A percentile compares a stretch with the other conserved stretches of the same genome.
These are phyloP conservation scores for Solanum chmielewskii DNA, from an alignment of 257 asterid genomes.

Conservation along the genomic window DNA sequence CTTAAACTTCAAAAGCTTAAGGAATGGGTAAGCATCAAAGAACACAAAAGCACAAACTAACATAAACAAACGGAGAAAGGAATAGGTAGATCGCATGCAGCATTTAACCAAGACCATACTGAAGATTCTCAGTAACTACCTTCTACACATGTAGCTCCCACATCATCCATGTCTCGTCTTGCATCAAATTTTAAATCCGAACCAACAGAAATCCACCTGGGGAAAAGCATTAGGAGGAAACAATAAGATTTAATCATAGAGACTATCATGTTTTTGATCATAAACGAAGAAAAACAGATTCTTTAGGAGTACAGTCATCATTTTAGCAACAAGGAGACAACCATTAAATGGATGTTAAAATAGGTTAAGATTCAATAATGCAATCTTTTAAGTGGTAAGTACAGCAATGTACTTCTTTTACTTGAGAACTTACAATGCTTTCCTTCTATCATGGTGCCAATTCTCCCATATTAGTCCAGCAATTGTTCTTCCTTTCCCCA, in stretches of 20 bases:
- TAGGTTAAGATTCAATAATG: neutral
- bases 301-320: neutral
- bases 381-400: neutral
- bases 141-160: slow-evolving; percentile 74
- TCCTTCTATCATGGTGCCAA: slow-evolving; percentile 85
- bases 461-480: slow-evolving; percentile 99
- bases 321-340: neutral
- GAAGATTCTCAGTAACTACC: slow-evolving; percentile 30
- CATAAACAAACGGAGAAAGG: neutral
- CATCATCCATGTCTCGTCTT: slow-evolving; percentile 90
- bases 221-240: neutral
- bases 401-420: neutral
- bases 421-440: slow-evolving; percentile 61
- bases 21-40: neutral
- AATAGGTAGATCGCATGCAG: neutral
- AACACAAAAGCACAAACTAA: neutral
- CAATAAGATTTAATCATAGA: neutral
- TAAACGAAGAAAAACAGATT: neutral
- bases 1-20: neutral
- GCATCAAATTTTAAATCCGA: slow-evolving; percentile 96
- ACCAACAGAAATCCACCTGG: slow-evolving; percentile 99
- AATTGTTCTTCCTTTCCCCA: slow-evolving; percentile 95
- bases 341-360: neutral
- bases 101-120: neutral
- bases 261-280: neutral